Evolutionary conservation across 495 filamentous ascomycete genomes (phyloP), one percentile per base, ranked within the genome.

Genomic region (Penicillium bialowiezense): DNA sequence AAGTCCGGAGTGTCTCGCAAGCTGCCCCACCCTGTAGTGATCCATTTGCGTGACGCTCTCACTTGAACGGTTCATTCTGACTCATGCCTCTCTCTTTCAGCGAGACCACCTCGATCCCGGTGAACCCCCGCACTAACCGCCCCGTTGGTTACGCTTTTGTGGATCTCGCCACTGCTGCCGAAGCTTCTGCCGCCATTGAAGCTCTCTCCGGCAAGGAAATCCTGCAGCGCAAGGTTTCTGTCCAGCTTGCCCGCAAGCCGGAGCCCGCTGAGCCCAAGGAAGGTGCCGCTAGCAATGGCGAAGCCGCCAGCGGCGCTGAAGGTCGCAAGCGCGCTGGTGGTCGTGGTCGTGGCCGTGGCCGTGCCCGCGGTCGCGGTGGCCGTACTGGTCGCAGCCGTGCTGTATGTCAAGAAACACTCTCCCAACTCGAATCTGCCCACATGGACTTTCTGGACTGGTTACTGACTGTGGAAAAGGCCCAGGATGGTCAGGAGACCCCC

Each of bases 81-180:
- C 54, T 44, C 26, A 40, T 50, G n/a, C n/a, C n/a, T n/a, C 20
- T 23, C 20, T 7, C 20, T 18, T 21, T n/a, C 60, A 98, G 93
- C 75, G 93, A 99, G 77, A 95, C 88, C 65, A 89, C 88, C 65
- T 97, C 93, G 46, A 99, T 99, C 68, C 93, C 93, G 48, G 95
- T 92, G 78, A 97, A 99, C 77, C 93, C 93, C 70, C 93, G 93
- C 72, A 99, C 91, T 69, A 89, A 86, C 70, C 93, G 95, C 65
- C 92, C 93, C 33, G 93, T 99, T 70, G 93, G 93, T 54, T 99
- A 99, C 68, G 93, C 93, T 62, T 99, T 99, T 68, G 93, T 99
- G 61, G 93, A 97, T 63, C 85, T 99, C 40, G 91, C 88, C 37
- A 96, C 92, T 44, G 89, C 95, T 35, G 80, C 80, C 50, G 95